These are phyloP conservation scores for Epichloe baconii DNA, from an alignment of 2,329 filamentous ascomycete species.

Conservation along the genomic window DNA sequence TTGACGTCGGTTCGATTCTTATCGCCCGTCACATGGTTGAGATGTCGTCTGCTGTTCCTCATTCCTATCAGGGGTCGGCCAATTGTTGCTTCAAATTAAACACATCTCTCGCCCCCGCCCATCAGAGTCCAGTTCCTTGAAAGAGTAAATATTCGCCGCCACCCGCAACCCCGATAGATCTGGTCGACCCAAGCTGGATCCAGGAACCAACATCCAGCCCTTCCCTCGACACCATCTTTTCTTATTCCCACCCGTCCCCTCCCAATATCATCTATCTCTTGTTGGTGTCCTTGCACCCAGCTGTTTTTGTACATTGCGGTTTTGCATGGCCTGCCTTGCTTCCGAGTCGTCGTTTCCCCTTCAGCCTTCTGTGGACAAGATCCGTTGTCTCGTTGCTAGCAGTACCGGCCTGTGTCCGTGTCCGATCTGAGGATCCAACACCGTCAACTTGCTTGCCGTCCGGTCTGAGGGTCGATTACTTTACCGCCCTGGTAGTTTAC, in stretches of 20 bases:
- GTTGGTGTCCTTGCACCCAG: not conserved
- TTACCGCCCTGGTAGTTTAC: constrained; percentile 5
- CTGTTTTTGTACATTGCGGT: not conserved
- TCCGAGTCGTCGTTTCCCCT: not conserved
- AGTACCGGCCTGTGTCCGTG: not conserved
- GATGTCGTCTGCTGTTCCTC: constrained; percentile 1
- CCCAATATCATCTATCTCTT: not conserved
- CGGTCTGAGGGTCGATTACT: not conserved
- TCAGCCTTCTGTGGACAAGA: not conserved
- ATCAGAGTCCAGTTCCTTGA: constrained; percentile 2
- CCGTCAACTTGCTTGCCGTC: not conserved
- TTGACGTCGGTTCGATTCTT: constrained; percentile 4
- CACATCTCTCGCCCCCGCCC: constrained; percentile 9
- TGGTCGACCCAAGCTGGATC: constrained; percentile 7
- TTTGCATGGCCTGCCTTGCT: not conserved
- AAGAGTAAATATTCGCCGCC: constrained; percentile 6
- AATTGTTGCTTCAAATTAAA: constrained; percentile 8
- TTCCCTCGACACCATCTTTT: not conserved
- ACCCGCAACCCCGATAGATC: constrained; percentile 6
- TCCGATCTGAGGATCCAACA: not conserved
- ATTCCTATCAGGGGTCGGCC: constrained; percentile 2
- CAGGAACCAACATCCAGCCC: not conserved
- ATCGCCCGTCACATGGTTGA: constrained; percentile 6
- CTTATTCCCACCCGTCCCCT: not conserved
- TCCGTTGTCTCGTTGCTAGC: not conserved